phyloP scores from a whole-genome alignment of 2,329 filamentous ascomycete genomes.

The Claviceps africana region DNA sequence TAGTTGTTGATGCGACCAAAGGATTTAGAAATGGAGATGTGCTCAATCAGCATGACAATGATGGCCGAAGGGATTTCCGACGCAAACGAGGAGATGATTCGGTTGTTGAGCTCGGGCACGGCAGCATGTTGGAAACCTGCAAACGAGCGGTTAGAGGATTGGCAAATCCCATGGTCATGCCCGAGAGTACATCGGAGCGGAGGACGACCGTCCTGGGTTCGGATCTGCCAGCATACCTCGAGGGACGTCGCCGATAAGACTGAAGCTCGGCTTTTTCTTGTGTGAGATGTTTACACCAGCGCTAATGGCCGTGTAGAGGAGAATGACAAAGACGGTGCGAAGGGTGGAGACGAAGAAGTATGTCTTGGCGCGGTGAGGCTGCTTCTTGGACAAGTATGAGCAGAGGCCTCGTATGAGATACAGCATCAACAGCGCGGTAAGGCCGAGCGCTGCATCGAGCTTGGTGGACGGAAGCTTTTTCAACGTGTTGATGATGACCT shows the following conservation, averaged over 20 bases:
- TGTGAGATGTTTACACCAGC: slow-evolving; percentile 53
- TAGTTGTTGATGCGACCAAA: slow-evolving; percentile 74
- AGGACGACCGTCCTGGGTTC: too few relatives aligned
- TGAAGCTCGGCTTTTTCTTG: slow-evolving; percentile 42
- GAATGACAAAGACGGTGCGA: slow-evolving; percentile 65
- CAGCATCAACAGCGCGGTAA: slow-evolving; percentile 53
- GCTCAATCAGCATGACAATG: slow-evolving; percentile 67
- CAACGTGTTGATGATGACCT: slow-evolving; percentile 37
- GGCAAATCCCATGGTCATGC: too few relatives aligned
- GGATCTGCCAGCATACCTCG: slow-evolving; percentile 32
- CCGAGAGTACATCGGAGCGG: too few relatives aligned
- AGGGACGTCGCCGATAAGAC: slow-evolving; percentile 54
- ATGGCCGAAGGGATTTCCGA: slow-evolving; percentile 57
- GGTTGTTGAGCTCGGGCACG: slow-evolving; percentile 45
- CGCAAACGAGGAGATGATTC: slow-evolving; percentile 48
- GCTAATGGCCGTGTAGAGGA: slow-evolving; percentile 67
- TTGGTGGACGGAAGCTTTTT: slow-evolving; percentile 32
- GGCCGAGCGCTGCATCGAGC: slow-evolving; percentile 60
- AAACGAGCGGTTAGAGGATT: not conserved
- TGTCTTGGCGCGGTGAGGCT: slow-evolving; percentile 50
- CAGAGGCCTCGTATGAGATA: slow-evolving; percentile 52
- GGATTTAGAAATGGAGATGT: slow-evolving; percentile 72
- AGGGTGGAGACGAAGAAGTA: slow-evolving; percentile 72
- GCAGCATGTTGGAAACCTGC: slow-evolving; percentile 55
- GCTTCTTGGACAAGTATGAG: slow-evolving; percentile 48